Evolutionary conservation across 306 rosid genomes (phyloP), one percentile per base, ranked within the genome.

Genomic region (Glycine tomentella): DNA sequence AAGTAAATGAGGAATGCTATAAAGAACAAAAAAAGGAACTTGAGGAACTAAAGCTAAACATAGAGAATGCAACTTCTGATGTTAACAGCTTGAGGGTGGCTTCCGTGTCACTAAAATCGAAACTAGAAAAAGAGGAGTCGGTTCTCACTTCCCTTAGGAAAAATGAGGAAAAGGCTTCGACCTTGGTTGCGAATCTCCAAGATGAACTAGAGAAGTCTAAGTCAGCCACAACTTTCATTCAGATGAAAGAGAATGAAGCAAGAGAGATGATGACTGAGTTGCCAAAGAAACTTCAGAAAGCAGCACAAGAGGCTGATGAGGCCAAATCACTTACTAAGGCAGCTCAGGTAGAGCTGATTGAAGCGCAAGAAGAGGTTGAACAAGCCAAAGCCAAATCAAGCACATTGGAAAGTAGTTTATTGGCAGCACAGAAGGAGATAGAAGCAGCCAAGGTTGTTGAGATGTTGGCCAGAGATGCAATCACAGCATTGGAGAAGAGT

Each of bases 371-470:
- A 84, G 98, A 90, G 82, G 91, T 89, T 9, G 96, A 90, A 83
- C 87, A 89, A 80, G 93, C 88, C 45, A 93, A 93, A 90, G 93
- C 94, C 42, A 87, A 82, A 72, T 92, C 92, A 67, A 75, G 73
- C 58, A 72, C 92, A 1, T 68, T 91, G 84, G 88, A 91, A 76
- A 87, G 87, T 73, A 86, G 92, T 81, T 84, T 95, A 71, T 81
- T 79, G 11, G 97, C 96, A 10, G 84, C 98, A 55, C 88, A 75
- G 66, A 91, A 87, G 80, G 97, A 91, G 84, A 85, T 91, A 64
- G 96, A 93, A 74, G 96, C 97, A 58, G 87, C 98, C 16, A 91
- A 76, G 82, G 92, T 85, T 61, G 90, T 95, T 12, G 97, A 95
- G 69, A 90, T 81, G 86, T 68, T 91, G 72, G 98, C 94, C 0